phyloP scores from a whole-genome alignment of 2,329 filamentous ascomycete species.

The Cercospora brassicicola region DNA sequence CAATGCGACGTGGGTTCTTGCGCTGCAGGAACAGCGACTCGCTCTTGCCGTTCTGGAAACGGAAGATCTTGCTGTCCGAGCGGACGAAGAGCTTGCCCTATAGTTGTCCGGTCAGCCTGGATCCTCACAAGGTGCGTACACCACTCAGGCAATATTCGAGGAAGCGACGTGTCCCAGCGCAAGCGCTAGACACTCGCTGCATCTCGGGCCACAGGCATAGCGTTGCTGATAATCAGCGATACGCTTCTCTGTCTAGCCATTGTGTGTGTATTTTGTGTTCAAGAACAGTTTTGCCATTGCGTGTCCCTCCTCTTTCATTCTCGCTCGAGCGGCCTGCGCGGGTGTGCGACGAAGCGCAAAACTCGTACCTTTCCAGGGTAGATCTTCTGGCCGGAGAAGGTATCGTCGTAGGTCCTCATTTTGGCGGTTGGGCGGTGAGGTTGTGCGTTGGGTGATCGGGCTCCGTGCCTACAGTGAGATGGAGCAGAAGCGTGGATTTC shows the following conservation, averaged over 20 bases:
- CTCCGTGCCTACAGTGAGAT: slow-evolving; percentile 7
- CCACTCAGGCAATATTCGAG: slow-evolving; percentile 24
- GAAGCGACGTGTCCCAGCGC: slow-evolving; percentile 11
- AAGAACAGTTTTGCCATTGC: not conserved
- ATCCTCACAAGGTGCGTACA: slow-evolving; percentile 24
- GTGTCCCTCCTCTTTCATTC: slow-evolving; percentile 15
- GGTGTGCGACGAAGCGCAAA: not conserved
- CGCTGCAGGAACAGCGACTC: slow-evolving; percentile 99
- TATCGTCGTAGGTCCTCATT: slow-evolving; percentile 77
- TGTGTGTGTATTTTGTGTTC: not conserved
- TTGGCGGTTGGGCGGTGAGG: slow-evolving; percentile 46
- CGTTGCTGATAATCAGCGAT: not conserved
- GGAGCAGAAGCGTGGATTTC: not conserved
- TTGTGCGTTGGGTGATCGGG: slow-evolving; percentile 13
- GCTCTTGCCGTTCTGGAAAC: slow-evolving; percentile 99
- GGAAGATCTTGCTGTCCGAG: slow-evolving; percentile 99
- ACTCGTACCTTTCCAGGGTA: slow-evolving; percentile 71
- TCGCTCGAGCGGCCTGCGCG: slow-evolving; percentile 4
- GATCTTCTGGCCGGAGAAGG: slow-evolving; percentile 75
- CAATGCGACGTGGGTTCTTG: slow-evolving; percentile 99
- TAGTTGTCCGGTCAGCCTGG: slow-evolving; percentile 31
- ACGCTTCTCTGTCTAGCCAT: slow-evolving; percentile 14
- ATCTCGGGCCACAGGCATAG: slow-evolving; percentile 16
- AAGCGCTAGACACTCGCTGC: slow-evolving; percentile 10
- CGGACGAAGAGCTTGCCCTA: slow-evolving; percentile 99